These are phyloP conservation scores for Pseudodiploospora longispora DNA, from an alignment of 2,329 filamentous ascomycete genomes.

Conservation along the genomic window DNA sequence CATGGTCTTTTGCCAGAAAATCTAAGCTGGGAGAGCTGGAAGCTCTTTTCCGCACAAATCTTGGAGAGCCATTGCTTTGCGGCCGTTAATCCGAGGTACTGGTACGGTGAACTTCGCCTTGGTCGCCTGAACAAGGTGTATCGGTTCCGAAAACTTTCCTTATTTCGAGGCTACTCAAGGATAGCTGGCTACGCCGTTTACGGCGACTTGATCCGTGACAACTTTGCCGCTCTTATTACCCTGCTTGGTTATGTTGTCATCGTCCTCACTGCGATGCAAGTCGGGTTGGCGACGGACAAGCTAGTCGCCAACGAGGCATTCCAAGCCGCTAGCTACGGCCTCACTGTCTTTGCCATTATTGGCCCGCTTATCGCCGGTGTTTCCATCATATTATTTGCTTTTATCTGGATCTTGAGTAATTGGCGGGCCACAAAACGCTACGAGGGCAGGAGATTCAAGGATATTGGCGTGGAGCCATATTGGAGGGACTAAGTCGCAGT, in stretches of 20 bases:
- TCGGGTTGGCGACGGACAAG: slow-evolving; percentile 30
- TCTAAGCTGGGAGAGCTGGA: slow-evolving; percentile 31
- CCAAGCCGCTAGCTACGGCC: slow-evolving; percentile 36
- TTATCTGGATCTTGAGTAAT: not conserved
- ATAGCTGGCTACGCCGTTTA: slow-evolving; percentile 23
- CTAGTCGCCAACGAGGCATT: slow-evolving; percentile 28
- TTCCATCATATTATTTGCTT: slow-evolving; percentile 7
- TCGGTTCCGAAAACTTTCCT: slow-evolving; percentile 12
- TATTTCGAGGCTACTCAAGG: slow-evolving; percentile 15
- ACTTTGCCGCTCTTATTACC: slow-evolving; percentile 32
- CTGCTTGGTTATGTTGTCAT: slow-evolving; percentile 35
- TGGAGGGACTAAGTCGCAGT: not conserved
- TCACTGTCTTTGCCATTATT: slow-evolving; percentile 39
- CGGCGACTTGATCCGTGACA: slow-evolving; percentile 31
- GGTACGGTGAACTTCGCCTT: slow-evolving; percentile 32
- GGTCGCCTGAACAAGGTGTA: slow-evolving; percentile 34
- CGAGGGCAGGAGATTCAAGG: not conserved
- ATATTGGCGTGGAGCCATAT: not conserved
- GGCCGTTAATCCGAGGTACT: slow-evolving; percentile 26
- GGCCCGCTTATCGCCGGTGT: slow-evolving; percentile 23
- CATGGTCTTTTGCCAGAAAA: slow-evolving; percentile 24
- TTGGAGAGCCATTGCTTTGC: slow-evolving; percentile 14
- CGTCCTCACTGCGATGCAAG: slow-evolving; percentile 41
- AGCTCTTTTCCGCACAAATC: slow-evolving; percentile 17
- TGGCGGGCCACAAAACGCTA: not conserved